These are phyloP conservation scores for Backusella tuberculispora DNA, from an alignment of 192 early-diverging fungal species.

Conservation along the genomic window DNA sequence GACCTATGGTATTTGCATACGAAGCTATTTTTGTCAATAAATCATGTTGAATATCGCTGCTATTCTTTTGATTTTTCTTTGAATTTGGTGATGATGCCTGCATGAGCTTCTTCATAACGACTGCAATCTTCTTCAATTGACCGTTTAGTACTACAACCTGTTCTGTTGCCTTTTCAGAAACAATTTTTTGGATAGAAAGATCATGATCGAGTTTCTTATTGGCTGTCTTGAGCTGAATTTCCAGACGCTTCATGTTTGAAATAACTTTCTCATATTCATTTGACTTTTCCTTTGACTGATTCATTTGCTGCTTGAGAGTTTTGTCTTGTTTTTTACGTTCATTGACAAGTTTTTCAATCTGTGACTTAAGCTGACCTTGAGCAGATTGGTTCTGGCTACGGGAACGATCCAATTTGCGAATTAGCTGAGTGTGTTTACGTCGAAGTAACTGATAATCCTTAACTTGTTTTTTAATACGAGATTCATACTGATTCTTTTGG, in stretches of 20 bases:
- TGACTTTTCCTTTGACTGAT: constrained; percentile 23
- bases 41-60: neutral
- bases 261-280: constrained; percentile 20
- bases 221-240: neutral
- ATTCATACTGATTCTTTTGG: constrained; percentile 20
- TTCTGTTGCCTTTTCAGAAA: constrained; percentile 15
- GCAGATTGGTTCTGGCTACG: constrained; percentile 22
- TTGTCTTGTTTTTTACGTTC: constrained; percentile 31
- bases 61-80: neutral
- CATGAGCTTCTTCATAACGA: constrained; percentile 11
- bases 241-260: constrained; percentile 15
- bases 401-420: constrained; percentile 9
- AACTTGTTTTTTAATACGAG: constrained; percentile 21
- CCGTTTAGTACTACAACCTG: neutral
- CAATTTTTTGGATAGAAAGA: constrained; percentile 14
- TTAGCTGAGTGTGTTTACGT: constrained; percentile 30
- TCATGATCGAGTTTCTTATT: constrained; percentile 24
- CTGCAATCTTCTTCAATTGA: constrained; percentile 21
- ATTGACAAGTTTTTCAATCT: constrained; percentile 17
- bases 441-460: constrained; percentile 26
- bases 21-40: constrained; percentile 23
- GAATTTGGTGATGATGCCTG: neutral
- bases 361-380: constrained; percentile 13
- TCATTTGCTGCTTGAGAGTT: constrained; percentile 29
- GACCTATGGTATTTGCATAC: constrained; percentile 20